Conservation (phyloP, 78 protist species). For the Chrysochromulina tobinii region DNA sequence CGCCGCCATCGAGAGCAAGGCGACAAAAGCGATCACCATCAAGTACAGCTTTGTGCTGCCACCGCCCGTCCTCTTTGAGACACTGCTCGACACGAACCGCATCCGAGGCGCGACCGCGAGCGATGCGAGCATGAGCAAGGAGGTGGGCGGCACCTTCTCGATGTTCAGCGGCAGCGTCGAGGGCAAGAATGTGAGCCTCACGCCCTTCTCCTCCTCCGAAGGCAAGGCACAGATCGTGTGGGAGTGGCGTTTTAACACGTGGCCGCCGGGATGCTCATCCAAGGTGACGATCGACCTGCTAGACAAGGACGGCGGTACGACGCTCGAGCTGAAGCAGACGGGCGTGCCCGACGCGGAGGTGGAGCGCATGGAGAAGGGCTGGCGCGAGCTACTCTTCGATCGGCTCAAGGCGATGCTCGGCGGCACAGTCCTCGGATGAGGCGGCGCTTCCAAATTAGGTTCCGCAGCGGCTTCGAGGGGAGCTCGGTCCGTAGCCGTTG, state of each 20-base stretch:
- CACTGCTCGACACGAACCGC: constrained; percentile 12
- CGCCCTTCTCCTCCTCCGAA: not conserved
- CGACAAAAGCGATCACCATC: not conserved
- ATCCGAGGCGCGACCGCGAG: not conserved
- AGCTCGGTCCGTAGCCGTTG: too few species aligned
- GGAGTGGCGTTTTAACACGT: constrained; percentile 23
- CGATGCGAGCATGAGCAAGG: not conserved
- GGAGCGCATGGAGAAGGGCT: constrained; percentile 14
- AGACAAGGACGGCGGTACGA: not conserved
- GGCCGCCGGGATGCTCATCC: not conserved
- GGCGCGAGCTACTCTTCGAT: not conserved
- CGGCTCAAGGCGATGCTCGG: not conserved
- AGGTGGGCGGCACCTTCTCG: not conserved
- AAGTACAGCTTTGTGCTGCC: not conserved
- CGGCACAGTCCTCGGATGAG: not conserved
- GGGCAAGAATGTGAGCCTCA: not conserved
- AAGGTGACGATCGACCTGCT: not conserved
- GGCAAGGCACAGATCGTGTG: not conserved
- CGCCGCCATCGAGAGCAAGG: not conserved
- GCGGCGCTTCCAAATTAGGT: too few species aligned
- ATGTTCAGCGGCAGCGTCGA: not conserved
- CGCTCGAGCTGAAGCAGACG: not conserved
- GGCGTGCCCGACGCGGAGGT: constrained; percentile 8
- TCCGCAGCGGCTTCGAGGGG: too few species aligned
- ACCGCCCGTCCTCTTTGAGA: not conserved